A percentile compares a stretch with the other conserved stretches of the same genome.
These are phyloP conservation scores for Angophora floribunda DNA, from an alignment of 345 rosid genomes.

Conservation along the genomic window DNA sequence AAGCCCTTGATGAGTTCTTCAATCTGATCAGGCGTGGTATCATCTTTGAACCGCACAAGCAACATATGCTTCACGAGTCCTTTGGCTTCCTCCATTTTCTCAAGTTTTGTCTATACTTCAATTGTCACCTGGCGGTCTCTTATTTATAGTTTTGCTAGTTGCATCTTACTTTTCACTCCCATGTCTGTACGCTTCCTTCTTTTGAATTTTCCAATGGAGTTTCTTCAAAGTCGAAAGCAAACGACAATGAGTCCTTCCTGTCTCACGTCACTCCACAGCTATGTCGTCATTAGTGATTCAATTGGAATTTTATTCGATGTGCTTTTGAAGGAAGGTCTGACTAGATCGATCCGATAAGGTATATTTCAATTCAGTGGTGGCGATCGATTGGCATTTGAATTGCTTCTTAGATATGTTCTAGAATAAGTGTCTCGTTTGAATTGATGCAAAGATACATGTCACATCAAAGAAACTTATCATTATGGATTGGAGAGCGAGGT, in stretches of 20 bases:
- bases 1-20: slow-evolving; percentile 51
- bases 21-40: slow-evolving; percentile 20
- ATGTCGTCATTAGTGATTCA: not conserved
- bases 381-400: not conserved
- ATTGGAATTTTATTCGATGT: not conserved
- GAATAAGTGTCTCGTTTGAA: not conserved
- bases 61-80: not conserved
- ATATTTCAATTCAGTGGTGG: not conserved
- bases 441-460: not conserved
- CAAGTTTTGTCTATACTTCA: not conserved
- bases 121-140: not conserved
- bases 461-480: too few species aligned
- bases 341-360: not conserved
- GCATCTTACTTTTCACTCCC: not conserved
- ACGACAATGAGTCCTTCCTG: not conserved
- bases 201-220: not conserved
- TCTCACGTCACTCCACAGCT: not conserved
- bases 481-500: too few species aligned
- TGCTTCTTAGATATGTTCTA: not conserved
- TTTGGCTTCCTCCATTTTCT: not conserved
- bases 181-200: not conserved
- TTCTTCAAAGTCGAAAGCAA: not conserved
- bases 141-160: not conserved
- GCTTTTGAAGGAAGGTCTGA: not conserved
- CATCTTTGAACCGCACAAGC: slow-evolving; percentile 8